phyloP scores from a whole-genome alignment of 257 asterid species.

The Cynanchum wilfordii region DNA sequence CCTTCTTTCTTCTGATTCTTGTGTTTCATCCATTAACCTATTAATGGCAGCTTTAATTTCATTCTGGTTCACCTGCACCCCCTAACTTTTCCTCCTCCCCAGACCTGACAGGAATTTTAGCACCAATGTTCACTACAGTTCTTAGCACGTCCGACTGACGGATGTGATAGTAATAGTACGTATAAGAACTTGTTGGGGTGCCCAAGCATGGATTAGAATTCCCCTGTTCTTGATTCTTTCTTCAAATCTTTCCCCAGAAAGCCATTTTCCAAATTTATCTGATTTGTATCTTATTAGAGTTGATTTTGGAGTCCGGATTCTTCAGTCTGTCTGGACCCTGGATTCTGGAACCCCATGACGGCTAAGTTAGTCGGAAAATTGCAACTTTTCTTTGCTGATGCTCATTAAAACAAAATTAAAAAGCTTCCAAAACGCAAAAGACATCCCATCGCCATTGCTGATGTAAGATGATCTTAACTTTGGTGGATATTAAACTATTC shows the following conservation, averaged over 20 bases:
- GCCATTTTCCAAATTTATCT: constrained; percentile 34
- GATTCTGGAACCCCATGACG: constrained; percentile 31
- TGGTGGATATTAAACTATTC: too few species aligned
- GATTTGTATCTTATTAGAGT: constrained; percentile 21
- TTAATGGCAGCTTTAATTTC: neutral
- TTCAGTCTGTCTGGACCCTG: too few species aligned
- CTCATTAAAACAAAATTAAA: too few species aligned
- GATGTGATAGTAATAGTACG: constrained; percentile 45
- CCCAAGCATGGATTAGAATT: constrained; percentile 44
- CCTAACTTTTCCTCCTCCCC: constrained; percentile 15
- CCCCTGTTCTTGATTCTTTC: constrained; percentile 35
- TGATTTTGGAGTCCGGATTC: constrained; percentile 25
- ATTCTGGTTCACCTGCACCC: constrained; percentile 10
- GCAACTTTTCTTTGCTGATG: neutral
- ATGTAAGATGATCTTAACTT: neutral
- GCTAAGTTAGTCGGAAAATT: neutral
- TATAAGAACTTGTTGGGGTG: constrained; percentile 45
- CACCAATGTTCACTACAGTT: constrained; percentile 41
- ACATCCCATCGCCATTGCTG: neutral
- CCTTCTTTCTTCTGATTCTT: constrained; percentile 22
- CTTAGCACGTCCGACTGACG: constrained; percentile 32
- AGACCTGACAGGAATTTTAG: constrained; percentile 30
- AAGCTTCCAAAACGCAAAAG: too few species aligned
- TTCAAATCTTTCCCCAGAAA: constrained; percentile 31
- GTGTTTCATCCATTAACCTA: constrained; percentile 1